Evolutionary conservation across 1,284 basidiomycete genomes (phyloP), one percentile per base, ranked within the genome.

Genomic region (Ganoderma lingzhi): DNA sequence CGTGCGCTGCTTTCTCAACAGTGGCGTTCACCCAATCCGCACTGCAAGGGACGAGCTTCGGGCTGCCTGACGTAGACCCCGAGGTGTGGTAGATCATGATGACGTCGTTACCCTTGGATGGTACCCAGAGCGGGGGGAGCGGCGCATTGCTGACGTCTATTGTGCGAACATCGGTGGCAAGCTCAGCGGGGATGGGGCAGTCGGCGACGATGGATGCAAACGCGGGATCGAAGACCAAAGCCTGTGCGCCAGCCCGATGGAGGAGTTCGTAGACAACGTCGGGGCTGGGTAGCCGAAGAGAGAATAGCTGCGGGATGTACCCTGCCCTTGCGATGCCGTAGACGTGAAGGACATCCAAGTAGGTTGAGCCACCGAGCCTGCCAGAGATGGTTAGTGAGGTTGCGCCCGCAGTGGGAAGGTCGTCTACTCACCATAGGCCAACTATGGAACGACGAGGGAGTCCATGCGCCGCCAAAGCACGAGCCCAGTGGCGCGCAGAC

Each of bases 81-180:
- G 88, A 90, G 19, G 91, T 93, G 78, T 93, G 91, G 83, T 91
- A 92, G 65, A 92, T 82, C 81, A 92, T 90, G 37, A 85, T 85
- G 14, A 83, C 81, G 51, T 86, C 84, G 66, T 73, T 70, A 6
- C 61, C 69, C 17, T 48, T 61, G 14, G 69, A 60, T 8, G 80
- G 58, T 78, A 77, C 56, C 85, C 64, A 69, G 37, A 66, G 71
- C 17, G 67, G 76, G 71, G 70, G 74, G 19, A 79, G 73, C 10
- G 70, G 44, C 2, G 68, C 63, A 53, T 73, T 65, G 19, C 70
- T 70, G 30, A 71, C 72, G 39, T 71, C 70, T 8, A 66, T 55
- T 4, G 79, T 77, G 68, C 80, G 78, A 69, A 80, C 79, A 67
- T 81, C 78, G 23, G 83, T 71, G 10, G 86, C 85, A 44, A 81